Percentiles rank a stretch among this genome's conserved stretches.
Conservation (phyloP, 352 stramenopile genomes). For the Nothophytophthora sp. region DNA sequence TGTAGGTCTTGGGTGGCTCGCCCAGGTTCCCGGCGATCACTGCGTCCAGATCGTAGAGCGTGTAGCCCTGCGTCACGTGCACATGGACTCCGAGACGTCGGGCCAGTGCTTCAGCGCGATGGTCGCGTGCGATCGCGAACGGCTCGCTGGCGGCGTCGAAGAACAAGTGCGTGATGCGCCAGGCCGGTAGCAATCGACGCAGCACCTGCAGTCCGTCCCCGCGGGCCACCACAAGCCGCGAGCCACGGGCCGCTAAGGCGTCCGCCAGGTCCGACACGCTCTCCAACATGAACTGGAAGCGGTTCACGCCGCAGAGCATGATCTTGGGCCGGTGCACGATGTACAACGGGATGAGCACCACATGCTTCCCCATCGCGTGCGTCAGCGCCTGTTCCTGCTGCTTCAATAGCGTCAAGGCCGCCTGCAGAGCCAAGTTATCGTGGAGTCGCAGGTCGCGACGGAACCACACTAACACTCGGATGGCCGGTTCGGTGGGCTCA, state of each 20-base stretch:
- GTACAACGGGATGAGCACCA: conserved; percentile 87
- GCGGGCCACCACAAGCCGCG: conserved; percentile 68
- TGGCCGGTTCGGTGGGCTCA: conserved; percentile 14
- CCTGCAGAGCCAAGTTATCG: conserved; percentile 94
- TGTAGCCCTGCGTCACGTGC: conserved; percentile 62
- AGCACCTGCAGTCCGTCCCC: conserved; percentile 85
- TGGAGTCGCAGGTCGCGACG: conserved; percentile 95
- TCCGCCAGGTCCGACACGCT: conserved; percentile 86
- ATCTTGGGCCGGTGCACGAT: conserved; percentile 88
- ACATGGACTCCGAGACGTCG: conserved; percentile 64
- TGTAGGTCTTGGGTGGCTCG: conserved; percentile 77
- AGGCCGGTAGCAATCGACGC: conserved; percentile 76
- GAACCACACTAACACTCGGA: conserved; percentile 90
- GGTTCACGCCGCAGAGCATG: conserved; percentile 77
- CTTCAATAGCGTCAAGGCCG: conserved; percentile 54
- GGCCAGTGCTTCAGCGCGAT: conserved; percentile 53
- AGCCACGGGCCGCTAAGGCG: conserved; percentile 58
- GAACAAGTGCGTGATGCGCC: conserved; percentile 89
- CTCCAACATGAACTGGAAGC: conserved; percentile 95
- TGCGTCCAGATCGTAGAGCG: conserved; percentile 70
- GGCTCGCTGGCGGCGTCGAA: conserved; percentile 93
- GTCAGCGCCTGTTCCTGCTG: conserved; percentile 8
- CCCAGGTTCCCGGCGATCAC: conserved; percentile 58
- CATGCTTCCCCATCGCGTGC: conserved; percentile 2
- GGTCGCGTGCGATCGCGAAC: conserved; percentile 87